phyloP scores from a whole-genome alignment of 2,329 filamentous ascomycete genomes.

The Sporothrix brasiliensis region DNA sequence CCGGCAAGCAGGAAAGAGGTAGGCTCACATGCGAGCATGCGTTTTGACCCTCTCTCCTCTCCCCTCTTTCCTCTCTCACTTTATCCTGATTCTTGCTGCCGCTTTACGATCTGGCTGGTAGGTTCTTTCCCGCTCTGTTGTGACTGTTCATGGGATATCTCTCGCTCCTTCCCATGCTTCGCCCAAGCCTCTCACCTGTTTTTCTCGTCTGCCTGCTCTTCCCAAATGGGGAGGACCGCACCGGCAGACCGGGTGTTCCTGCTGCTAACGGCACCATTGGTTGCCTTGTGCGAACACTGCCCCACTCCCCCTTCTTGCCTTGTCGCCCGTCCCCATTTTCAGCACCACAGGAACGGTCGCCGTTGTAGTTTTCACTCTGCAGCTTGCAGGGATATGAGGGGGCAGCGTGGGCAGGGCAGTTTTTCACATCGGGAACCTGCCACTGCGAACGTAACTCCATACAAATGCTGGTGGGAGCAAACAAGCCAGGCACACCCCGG shows the following conservation, averaged over 20 bases:
- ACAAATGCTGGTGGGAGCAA: not conserved
- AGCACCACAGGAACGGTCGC: slow-evolving; percentile 7
- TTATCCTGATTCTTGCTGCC: not conserved
- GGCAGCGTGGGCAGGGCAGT: not conserved
- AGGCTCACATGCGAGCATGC: slow-evolving; percentile 7
- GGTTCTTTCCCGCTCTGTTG: not conserved
- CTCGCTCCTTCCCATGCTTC: slow-evolving; percentile 6
- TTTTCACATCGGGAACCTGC: not conserved
- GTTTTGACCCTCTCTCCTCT: not conserved
- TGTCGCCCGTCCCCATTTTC: not conserved
- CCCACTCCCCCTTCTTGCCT: slow-evolving; percentile 4
- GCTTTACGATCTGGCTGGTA: not conserved
- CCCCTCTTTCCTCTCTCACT: not conserved
- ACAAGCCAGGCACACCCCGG: not conserved
- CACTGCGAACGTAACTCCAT: not conserved
- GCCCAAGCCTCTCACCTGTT: not conserved
- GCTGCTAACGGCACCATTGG: slow-evolving; percentile 7
- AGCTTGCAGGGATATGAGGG: not conserved
- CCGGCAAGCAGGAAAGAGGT: not conserved
- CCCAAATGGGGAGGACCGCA: slow-evolving; percentile 32
- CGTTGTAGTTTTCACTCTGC: slow-evolving; percentile 2
- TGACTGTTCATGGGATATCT: not conserved
- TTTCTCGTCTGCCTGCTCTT: not conserved
- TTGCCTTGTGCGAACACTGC: slow-evolving; percentile 26
- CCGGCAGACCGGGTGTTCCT: slow-evolving; percentile 18